Evolutionary conservation across 2,329 filamentous ascomycete species (phyloP), one percentile per base, ranked within the genome.

Genomic region (Fusarium bulbicola): DNA sequence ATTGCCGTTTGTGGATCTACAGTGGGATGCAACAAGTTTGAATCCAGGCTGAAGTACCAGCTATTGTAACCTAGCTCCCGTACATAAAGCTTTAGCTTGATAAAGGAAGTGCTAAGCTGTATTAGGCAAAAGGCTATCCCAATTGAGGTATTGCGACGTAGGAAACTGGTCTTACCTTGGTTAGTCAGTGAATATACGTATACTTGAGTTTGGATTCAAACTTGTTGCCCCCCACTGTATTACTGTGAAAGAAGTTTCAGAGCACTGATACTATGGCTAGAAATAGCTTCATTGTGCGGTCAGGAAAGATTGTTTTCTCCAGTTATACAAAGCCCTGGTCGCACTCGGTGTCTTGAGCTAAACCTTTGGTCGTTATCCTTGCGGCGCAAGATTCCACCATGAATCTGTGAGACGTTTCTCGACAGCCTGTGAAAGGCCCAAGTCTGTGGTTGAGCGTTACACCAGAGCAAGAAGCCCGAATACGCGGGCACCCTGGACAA

Each of bases 361-460:
- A 34, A 28, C 32, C 47, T 57, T 28, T 54, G 39, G 16, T 39
- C 60, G 45, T n/a, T 62, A 42, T 63, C 53, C 57, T 59, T 71
- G 66, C 70, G 58, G 53, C 42, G 59, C 43, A 47, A 49, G 36
- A 60, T 40, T 26, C 46, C 24, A 57, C 43, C 45, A 47, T 45
- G 40, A 30, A 30, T 30, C n/a, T 65, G 59, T 53, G 16, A 59
- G 39, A 69, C 66, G 66, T 59, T 70, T 32, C 59, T 21, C 59
- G 28, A 61, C 66, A 64, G 58, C 50, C 45, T 57, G 50, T 37
- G 66, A 69, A 65, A 53, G 66, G 42, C 66, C 65, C 66, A 70
- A 54, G 66, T 36, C 62, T 56, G 49, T 59, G 66, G 65, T 69
- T 64, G n/a, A 59, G 43, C 20, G 65, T 69, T 63, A 46, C 59